Evolutionary conservation across 2,329 filamentous ascomycete genomes (phyloP).

Genomic region (Neofusicoccum cordaticola): DNA sequence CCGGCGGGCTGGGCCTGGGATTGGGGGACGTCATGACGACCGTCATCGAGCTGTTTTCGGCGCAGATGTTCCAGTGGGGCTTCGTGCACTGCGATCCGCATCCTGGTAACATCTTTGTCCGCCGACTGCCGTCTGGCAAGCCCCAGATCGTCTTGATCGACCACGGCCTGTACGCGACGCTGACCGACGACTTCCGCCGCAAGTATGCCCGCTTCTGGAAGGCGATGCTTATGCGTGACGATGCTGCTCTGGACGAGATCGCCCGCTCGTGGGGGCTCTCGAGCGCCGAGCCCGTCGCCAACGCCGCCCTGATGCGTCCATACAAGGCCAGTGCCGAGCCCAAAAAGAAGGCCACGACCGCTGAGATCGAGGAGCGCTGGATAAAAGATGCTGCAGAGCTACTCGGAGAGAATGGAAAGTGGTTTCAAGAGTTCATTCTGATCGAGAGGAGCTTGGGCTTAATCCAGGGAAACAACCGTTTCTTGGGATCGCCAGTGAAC

Average conservation of each 20-base stretch:
- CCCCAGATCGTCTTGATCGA: slow-evolving; percentile 94
- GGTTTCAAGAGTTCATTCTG: slow-evolving; percentile 88
- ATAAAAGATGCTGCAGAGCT: slow-evolving; percentile 49
- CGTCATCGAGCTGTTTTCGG: slow-evolving; percentile 94
- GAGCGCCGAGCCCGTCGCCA: slow-evolving; percentile 87
- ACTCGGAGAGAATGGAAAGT: slow-evolving; percentile 79
- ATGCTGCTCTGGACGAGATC: slow-evolving; percentile 69
- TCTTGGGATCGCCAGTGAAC: slow-evolving; percentile 83
- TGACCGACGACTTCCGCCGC: slow-evolving; percentile 77
- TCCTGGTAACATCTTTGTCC: slow-evolving; percentile 94
- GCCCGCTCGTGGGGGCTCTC: slow-evolving; percentile 82
- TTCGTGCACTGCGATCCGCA: slow-evolving; percentile 95
- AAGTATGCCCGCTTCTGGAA: slow-evolving; percentile 89
- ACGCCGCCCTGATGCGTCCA: slow-evolving; percentile 82
- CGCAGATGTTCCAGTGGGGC: slow-evolving; percentile 97
- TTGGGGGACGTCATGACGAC: slow-evolving; percentile 90
- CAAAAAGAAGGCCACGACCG: slow-evolving; percentile 70
- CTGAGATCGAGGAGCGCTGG: slow-evolving; percentile 59
- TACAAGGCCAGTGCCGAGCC: slow-evolving; percentile 80
- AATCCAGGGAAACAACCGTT: slow-evolving; percentile 90
- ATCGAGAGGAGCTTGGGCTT: slow-evolving; percentile 90
- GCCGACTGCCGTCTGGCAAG: slow-evolving; percentile 75
- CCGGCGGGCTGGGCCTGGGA: slow-evolving; percentile 79
- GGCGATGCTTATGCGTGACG: slow-evolving; percentile 88
- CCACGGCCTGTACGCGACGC: slow-evolving; percentile 92